These are phyloP conservation scores for Suhomyces tanzawaensis DNA, from an alignment of 805 yeast species.

Conservation along the genomic window DNA sequence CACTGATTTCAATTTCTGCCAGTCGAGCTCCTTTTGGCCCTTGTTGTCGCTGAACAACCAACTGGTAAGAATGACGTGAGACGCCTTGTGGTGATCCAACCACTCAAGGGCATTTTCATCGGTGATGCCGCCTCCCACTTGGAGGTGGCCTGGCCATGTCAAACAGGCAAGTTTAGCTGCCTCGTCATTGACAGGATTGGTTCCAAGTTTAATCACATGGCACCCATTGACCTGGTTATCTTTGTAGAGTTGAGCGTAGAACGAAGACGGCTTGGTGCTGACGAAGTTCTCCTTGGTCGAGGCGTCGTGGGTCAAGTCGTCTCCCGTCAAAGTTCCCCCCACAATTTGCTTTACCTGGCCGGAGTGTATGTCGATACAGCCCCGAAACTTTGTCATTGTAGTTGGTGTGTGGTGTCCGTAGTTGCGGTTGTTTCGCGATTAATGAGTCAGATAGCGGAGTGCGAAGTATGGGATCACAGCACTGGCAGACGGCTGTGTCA, in stretches of 20 bases:
- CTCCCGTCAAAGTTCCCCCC: conserved; percentile 77
- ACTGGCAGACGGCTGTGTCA: too few relatives aligned
- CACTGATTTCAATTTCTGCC: conserved; percentile 52
- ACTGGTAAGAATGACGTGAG: conserved; percentile 88
- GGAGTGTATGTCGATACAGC: conserved; percentile 92
- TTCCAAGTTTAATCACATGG: conserved; percentile 91
- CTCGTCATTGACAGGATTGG: conserved; percentile 66
- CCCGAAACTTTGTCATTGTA: conserved; percentile 80
- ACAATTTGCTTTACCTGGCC: conserved; percentile 97
- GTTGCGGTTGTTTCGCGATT: not conserved
- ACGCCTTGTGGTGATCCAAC: conserved; percentile 70
- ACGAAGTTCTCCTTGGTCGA: conserved; percentile 62
- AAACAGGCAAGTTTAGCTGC: conserved; percentile 77
- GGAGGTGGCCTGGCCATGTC: conserved; percentile 72
- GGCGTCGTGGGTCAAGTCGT: conserved; percentile 40
- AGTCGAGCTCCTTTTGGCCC: conserved; percentile 29
- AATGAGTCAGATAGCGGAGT: not conserved
- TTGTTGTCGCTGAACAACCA: conserved; percentile 71
- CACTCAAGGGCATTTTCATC: conserved; percentile 70
- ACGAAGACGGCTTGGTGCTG: conserved; percentile 67
- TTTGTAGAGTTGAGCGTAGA: conserved; percentile 70
- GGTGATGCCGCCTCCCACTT: conserved; percentile 92
- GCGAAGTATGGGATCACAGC: not conserved
- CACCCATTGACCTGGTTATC: conserved; percentile 64
- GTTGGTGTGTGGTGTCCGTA: not conserved